Percentiles rank a stretch among this genome's conserved stretches.
These are phyloP conservation scores for Amanita pallidorosea DNA, from an alignment of 768 basidiomycete species.

Conservation along the genomic window DNA sequence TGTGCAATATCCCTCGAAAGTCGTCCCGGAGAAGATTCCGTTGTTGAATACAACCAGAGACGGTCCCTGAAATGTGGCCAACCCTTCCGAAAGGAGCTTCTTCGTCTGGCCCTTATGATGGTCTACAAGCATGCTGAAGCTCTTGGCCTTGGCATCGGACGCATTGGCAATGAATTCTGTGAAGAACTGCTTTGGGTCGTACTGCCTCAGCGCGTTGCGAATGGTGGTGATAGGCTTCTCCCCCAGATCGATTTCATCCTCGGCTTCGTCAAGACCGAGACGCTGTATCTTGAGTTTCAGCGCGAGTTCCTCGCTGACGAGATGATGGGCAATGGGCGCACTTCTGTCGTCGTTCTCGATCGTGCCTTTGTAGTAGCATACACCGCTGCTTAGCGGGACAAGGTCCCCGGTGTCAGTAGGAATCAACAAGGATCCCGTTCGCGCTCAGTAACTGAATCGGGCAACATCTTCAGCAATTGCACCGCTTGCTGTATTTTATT, in stretches of 20 bases:
- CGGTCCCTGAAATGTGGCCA: conserved; percentile 22
- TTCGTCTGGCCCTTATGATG: conserved; percentile 8
- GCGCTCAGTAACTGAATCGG: conserved; percentile 11
- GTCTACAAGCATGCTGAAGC: conserved; percentile 31
- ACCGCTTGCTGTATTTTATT: conserved; percentile 13
- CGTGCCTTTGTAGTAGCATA: conserved; percentile 32
- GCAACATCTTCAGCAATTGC: conserved; percentile 18
- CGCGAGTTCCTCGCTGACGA: conserved; percentile 20
- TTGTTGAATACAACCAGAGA: conserved; percentile 37
- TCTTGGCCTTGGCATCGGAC: conserved; percentile 33
- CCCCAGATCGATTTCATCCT: conserved; percentile 28
- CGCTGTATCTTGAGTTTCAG: conserved; percentile 19
- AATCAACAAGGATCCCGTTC: conserved; percentile 20
- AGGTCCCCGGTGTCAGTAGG: conserved; percentile 20
- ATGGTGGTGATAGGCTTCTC: conserved; percentile 33
- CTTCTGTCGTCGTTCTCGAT: conserved; percentile 9
- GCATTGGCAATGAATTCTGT: conserved; percentile 47
- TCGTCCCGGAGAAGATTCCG: conserved; percentile 28
- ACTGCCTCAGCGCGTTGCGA: conserved; percentile 27
- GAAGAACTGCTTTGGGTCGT: conserved; percentile 30
- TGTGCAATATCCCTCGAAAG: conserved; percentile 33
- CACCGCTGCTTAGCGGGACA: conserved; percentile 17
- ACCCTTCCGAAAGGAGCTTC: conserved; percentile 19
- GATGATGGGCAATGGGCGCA: conserved; percentile 18
- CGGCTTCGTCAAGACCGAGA: conserved; percentile 23